Evolutionary conservation across 345 rosid species (phyloP), one percentile per base, ranked within the genome.

Genomic region (Clarkia xantiana): DNA sequence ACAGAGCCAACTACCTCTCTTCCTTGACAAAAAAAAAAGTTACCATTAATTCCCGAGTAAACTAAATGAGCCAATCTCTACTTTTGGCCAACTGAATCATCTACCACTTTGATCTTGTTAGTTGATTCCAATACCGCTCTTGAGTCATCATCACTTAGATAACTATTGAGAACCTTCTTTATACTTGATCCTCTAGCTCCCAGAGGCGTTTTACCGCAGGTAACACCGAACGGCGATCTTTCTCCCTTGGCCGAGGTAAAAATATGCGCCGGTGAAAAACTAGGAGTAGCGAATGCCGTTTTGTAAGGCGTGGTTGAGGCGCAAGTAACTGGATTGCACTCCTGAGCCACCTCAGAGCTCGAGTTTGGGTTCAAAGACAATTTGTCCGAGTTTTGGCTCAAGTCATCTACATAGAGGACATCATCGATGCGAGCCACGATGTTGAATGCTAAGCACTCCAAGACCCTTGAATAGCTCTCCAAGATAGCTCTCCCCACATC

Each of bases 111-210:
- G 25, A 22, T 22, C 25, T 2, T 22, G 25, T 22, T 22, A 5
- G 25, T 22, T 22, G 25, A 22, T 5, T 22, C 25, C 25, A 22
- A 22, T 22, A 2, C 25, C 5, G 2, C 5, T 22, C 25, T 22
- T 22, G 25, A 22, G 25, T 22, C 25, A 2, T 22, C 25, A 22
- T 22, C 5, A 22, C 25, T 22, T 2, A 22, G 25, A 22, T 5
- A 22, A 22, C 83, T 87, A 1, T 86, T 76, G 68, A 86, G 71
- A n/a, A 72, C 81, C 75, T 76, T 84, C 53, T 79, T 86, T 47
- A 76, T 76, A 0, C 76, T 73, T 12, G 72, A 44, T 39, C 85
- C 83, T 14, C 67, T n/a, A n/a, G n/a, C n/a, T n/a, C n/a, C n/a
- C n/a, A 76, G 45, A 65, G 85, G 7, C 71, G 71, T 56, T 58